phyloP scores from a whole-genome alignment of 2,329 filamentous ascomycete genomes.

The Ophiostoma sp. region DNA sequence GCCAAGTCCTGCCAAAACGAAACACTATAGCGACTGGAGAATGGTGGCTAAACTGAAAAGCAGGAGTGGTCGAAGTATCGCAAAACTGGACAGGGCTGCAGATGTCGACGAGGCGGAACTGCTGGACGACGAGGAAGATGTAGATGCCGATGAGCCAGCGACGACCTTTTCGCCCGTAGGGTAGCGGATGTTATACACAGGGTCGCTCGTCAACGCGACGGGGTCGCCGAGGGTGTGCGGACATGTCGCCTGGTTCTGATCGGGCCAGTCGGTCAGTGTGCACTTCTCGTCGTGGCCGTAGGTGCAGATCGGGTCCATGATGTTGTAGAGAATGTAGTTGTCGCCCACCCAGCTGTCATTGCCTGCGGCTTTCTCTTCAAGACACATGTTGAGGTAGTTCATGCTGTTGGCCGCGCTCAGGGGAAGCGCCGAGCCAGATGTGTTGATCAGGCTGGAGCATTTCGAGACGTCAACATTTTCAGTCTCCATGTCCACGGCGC shows the following conservation, averaged over 20 bases:
- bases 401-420: constrained; percentile 48
- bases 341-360: constrained; percentile 43
- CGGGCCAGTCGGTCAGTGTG: constrained; percentile 41
- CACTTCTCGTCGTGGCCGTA: constrained; percentile 45
- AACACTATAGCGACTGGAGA: background rate
- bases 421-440: constrained; percentile 33
- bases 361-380: constrained; percentile 32
- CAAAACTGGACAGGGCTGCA: background rate
- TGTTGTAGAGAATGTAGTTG: constrained; percentile 49
- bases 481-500: constrained; percentile 45
- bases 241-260: constrained; percentile 43
- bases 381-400: constrained; percentile 47
- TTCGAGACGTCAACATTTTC: constrained; percentile 41
- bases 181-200: constrained; percentile 47
- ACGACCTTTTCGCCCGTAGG: constrained; percentile 40
- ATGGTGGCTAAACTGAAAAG: background rate
- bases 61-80: background rate
- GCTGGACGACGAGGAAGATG: background rate
- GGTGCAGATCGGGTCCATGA: constrained; percentile 45
- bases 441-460: constrained; percentile 47
- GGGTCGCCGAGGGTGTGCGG: constrained; percentile 39
- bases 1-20: background rate
- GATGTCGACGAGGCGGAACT: background rate
- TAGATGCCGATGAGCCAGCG: constrained; percentile 30
- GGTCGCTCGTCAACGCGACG: constrained; percentile 34